These are phyloP conservation scores for Lippia alba DNA, from an alignment of 305 asterid species.

Conservation along the genomic window DNA sequence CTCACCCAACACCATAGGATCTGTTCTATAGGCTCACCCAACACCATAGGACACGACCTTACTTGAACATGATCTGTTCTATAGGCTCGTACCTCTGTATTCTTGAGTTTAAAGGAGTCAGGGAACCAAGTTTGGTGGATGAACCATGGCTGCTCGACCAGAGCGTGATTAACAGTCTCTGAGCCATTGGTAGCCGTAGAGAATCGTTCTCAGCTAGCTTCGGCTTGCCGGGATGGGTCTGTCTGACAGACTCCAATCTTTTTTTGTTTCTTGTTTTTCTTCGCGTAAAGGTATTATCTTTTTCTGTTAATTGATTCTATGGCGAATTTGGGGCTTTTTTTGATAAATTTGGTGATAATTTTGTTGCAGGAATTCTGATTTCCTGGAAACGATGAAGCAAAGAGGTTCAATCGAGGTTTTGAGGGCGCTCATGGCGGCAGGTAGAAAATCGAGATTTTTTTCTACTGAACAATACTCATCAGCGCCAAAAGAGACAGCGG, in stretches of 20 bases:
- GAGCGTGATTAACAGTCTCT: conserved; percentile 35
- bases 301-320: background rate
- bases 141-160: conserved; percentile 8
- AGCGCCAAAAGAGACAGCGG: conserved; percentile 59
- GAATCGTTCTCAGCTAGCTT: conserved; percentile 34
- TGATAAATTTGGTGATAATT: no score
- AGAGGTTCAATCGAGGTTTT: conserved; percentile 26
- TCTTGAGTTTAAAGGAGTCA: conserved; percentile 38
- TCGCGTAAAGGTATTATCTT: background rate
- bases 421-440: conserved; percentile 28
- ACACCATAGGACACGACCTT: conserved; percentile 1
- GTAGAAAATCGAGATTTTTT: conserved; percentile 29
- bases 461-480: conserved; percentile 33
- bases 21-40: no score
- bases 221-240: conserved; percentile 27
- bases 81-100: conserved; percentile 17
- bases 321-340: background rate
- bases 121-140: conserved; percentile 44
- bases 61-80: conserved; percentile 40
- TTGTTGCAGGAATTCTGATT: background rate
- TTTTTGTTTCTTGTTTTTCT: no score
- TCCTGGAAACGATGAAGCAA: conserved; percentile 25
- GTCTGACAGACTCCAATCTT: conserved; percentile 37
- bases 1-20: no score
- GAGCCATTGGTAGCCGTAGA: background rate